phyloP scores from a whole-genome alignment of 208 protist species.

The Perkinsela sp. region DNA sequence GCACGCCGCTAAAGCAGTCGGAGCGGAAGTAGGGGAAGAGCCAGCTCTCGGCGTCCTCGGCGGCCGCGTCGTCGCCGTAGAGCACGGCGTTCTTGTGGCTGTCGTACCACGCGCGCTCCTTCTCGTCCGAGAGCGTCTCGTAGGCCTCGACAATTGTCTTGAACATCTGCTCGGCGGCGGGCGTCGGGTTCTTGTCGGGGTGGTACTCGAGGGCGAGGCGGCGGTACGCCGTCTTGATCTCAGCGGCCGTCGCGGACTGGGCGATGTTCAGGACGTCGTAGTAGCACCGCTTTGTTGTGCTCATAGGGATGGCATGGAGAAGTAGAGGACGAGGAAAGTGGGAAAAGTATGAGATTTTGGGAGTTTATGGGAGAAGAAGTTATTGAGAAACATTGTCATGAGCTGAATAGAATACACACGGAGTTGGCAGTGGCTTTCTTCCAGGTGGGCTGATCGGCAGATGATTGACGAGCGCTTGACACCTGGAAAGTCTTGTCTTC shows the following conservation, averaged over 20 bases:
- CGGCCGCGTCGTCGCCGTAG: conserved; percentile 10
- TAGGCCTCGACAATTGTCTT: conserved; percentile 67
- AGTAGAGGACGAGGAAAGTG: too few relatives aligned
- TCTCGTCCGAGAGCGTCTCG: conserved; percentile 34
- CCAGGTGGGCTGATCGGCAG: too few relatives aligned
- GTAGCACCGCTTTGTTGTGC: conserved; percentile 5
- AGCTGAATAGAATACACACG: too few relatives aligned
- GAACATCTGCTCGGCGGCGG: conserved; percentile 23
- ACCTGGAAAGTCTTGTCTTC: too few relatives aligned
- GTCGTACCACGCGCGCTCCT: conserved; percentile 63
- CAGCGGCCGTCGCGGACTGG: conserved; percentile 25
- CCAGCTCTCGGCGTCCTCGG: conserved; percentile 3
- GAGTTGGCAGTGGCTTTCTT: too few relatives aligned
- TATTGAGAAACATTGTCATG: too few relatives aligned
- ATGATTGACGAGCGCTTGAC: too few relatives aligned
- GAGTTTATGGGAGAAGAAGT: too few relatives aligned
- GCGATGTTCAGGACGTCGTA: conserved; percentile 42
- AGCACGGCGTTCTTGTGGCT: conserved; percentile 29
- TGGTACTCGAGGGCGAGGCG: conserved; percentile 40
- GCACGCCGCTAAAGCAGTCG: conserved; percentile 6
- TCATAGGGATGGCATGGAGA: too few relatives aligned
- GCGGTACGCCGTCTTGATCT: conserved; percentile 58
- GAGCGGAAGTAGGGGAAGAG: conserved; percentile 9
- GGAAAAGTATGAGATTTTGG: too few relatives aligned
- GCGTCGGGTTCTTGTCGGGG: conserved; percentile 42